These are phyloP conservation scores for Globisporangium heterothallicum DNA, from an alignment of 352 stramenopile species.

Conservation along the genomic window DNA sequence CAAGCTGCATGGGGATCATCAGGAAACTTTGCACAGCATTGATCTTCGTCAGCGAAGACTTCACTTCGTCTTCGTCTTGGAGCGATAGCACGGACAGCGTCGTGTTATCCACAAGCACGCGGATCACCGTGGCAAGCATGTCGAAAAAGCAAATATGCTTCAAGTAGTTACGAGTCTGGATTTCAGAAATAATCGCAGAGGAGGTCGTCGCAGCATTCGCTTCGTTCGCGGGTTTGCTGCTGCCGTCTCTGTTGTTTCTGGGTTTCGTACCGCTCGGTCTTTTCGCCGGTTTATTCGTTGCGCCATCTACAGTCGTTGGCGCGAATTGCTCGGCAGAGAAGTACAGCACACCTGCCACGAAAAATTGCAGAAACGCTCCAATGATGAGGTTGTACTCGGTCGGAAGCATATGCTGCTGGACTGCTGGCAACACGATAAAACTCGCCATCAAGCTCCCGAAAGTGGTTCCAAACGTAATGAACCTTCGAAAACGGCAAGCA, in stretches of 20 bases:
- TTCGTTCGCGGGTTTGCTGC: neutral
- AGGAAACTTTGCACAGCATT: slow-evolving; percentile 83
- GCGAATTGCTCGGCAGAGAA: slow-evolving; percentile 43
- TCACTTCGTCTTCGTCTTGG: slow-evolving; percentile 62
- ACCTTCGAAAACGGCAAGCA: slow-evolving; percentile 13
- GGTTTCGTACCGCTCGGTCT: neutral
- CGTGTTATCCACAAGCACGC: slow-evolving; percentile 79
- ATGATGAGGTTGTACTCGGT: slow-evolving; percentile 77
- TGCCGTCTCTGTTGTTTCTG: slow-evolving; percentile 8
- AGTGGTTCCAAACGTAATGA: slow-evolving; percentile 83
- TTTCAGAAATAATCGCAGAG: slow-evolving; percentile 49
- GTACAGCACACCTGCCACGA: slow-evolving; percentile 53
- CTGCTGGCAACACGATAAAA: slow-evolving; percentile 54
- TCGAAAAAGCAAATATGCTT: slow-evolving; percentile 88
- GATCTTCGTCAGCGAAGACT: slow-evolving; percentile 65
- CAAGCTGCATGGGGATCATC: slow-evolving; percentile 83
- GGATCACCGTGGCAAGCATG: slow-evolving; percentile 69
- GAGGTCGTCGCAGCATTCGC: slow-evolving; percentile 2
- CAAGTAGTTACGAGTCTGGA: slow-evolving; percentile 68
- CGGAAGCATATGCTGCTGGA: slow-evolving; percentile 44
- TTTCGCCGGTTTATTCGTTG: neutral
- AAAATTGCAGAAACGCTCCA: slow-evolving; percentile 40
- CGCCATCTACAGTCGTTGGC: slow-evolving; percentile 6
- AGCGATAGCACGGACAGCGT: slow-evolving; percentile 70
- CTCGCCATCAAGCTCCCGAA: slow-evolving; percentile 72